These are phyloP conservation scores for Erythrophleum fordii DNA, from an alignment of 306 rosid species.

Conservation along the genomic window DNA sequence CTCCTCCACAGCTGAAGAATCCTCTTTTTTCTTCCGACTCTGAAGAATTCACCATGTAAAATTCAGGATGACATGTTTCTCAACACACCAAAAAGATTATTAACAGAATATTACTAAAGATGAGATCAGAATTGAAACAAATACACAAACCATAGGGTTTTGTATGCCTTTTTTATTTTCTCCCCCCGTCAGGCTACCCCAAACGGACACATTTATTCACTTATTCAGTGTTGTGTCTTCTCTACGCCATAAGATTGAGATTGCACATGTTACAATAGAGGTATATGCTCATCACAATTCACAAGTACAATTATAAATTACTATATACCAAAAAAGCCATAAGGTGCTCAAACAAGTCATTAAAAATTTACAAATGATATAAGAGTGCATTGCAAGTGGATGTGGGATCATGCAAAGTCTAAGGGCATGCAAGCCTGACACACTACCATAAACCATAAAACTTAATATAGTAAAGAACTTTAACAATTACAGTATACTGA, in stretches of 20 bases:
- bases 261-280: neutral
- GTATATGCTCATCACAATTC: neutral
- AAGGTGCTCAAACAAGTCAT: conserved; percentile 8
- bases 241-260: neutral
- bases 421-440: neutral
- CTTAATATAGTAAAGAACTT: neutral
- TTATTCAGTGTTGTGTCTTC: neutral
- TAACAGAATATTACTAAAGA: conserved; percentile 25
- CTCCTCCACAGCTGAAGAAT: conserved; percentile 52
- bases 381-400: conserved; percentile 22
- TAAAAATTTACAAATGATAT: conserved; percentile 7
- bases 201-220: neutral
- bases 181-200: neutral
- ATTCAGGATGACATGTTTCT: neutral
- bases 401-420: neutral
- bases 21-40: conserved; percentile 69
- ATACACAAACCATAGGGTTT: neutral
- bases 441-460: neutral
- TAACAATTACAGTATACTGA: neutral
- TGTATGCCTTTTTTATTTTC: neutral
- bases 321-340: neutral
- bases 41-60: conserved; percentile 40
- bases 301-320: conserved; percentile 1
- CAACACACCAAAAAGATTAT: conserved; percentile 32
- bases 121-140: conserved; percentile 16